Evolutionary conservation across 1,284 basidiomycete species (phyloP), one percentile per base, ranked within the genome.

Genomic region (Ceratobasidium sp.): DNA sequence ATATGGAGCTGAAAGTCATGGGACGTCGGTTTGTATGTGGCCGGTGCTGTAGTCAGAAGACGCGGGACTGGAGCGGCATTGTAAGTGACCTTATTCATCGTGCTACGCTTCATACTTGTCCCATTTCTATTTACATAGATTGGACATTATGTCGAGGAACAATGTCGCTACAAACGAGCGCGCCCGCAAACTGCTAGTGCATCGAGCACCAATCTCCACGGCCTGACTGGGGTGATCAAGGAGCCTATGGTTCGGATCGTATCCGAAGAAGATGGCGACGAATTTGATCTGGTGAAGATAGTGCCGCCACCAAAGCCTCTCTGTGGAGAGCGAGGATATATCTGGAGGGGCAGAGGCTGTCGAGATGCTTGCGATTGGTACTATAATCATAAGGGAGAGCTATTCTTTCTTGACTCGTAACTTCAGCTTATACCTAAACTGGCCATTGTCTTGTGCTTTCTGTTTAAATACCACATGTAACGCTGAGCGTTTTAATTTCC

Each of bases 11-110:
- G 10, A 44, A 40, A 33, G n/a, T 68, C 13, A 68, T 68, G 66
- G 66, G 66, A 7, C 40, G 13, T 28, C 42, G n/a, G 66, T 68
- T 68, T 51, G n/a, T 68, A 13, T 68, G 66, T 26, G 66, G 66
- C n/a, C 13, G 66, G 46, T 68, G 66, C 33, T 64, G 15, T 7
- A 23, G 18, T 23, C 63, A 46, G 42, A 42, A 46, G 4, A 15
- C 63, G 18, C 13, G 20, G 63, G 42, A 46, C 63, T 64, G 63
- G 63, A 64, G 26, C 3, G 63, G 63, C 7, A 64, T 64, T 64
- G 63, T 64, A 23, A 64, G 63, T 42, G 26, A 20, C 33, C 23
- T 20, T 60, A 2, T 26, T 60, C 33, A 28, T 2, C 13, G 28
- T 28, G 23, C 28, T 60, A 33, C 23, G 33, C 58, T n/a, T n/a